Evolutionary conservation across 1,139 yeast genomes (phyloP), one percentile per base, ranked within the genome.

Genomic region (Blastobotrys ciferrii): DNA sequence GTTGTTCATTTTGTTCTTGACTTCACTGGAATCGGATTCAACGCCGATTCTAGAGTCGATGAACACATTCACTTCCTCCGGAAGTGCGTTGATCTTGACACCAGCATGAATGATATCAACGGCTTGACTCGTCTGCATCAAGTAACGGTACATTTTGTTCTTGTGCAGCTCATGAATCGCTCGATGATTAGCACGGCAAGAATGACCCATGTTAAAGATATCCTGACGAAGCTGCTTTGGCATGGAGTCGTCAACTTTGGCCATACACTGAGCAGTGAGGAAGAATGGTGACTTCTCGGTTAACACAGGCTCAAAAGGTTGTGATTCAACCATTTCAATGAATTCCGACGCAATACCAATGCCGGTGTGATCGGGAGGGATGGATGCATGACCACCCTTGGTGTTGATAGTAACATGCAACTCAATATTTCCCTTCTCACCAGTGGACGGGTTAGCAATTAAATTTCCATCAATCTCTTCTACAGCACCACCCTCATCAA

Each of bases 341-440:
- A 84, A 65, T 49, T 78, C 78, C 1, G 84, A 72, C 54, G 82
- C 71, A 39, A 84, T 75, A n/a, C 91, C 92, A 62, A 84, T 84
- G 13, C 84, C 76, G 1, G 89, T 84, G 60, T 83, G 87, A 51
- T 75, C 79, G 6, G 85, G 86, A 3, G 91, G 91, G 28, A 76
- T 67, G 2, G 87, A 80, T 1, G 88, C 80, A 58, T 84, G 91
- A 1, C 91, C 91, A 46, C 91, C 91, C n/a, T 80, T 77, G 2
- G 84, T 80, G 33, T 68, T 69, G 32, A 84, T 65, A 4, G 73
- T 68, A 36, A 81, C 68, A n/a, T 67, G 60, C 17, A 78, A 61
- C 57, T 82, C 84, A 33, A 80, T 59, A 54, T 77, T 78, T 0
- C 92, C 91, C 69, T 84, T 84, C 61, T 84, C 92, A 25, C 82